These are phyloP conservation scores for Peltaster fructicola DNA, from an alignment of 2,329 filamentous ascomycete genomes.

Conservation along the genomic window DNA sequence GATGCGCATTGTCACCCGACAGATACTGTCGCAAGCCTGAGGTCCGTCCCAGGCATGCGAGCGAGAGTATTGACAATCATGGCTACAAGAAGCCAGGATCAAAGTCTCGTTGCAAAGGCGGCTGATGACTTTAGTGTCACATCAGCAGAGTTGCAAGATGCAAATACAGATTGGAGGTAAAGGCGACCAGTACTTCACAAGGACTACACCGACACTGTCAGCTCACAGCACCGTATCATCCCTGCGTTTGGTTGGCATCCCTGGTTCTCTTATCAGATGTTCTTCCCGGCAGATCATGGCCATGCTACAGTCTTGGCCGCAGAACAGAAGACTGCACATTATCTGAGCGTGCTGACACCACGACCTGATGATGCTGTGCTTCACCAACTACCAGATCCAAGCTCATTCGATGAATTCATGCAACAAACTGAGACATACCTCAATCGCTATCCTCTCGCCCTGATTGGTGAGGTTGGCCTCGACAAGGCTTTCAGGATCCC, in stretches of 20 bases:
- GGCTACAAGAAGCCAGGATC: constrained; percentile 60
- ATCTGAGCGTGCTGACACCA: constrained; percentile 45
- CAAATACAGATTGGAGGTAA: constrained; percentile 17
- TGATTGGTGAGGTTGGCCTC: constrained; percentile 62
- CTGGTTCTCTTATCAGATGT: constrained; percentile 69
- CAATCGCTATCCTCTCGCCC: constrained; percentile 39
- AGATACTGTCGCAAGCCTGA: constrained; percentile 49
- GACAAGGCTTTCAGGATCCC: constrained; percentile 65
- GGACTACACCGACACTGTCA: constrained; percentile 3
- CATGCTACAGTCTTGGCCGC: constrained; percentile 19
- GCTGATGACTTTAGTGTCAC: constrained; percentile 38
- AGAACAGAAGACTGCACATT: constrained; percentile 39
- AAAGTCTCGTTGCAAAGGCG: constrained; percentile 48
- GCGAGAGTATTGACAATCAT: constrained; percentile 52
- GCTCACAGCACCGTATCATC: constrained; percentile 31
- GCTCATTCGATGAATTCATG: constrained; percentile 41
- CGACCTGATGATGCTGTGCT: constrained; percentile 36
- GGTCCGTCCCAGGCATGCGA: constrained; percentile 45
- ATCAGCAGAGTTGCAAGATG: constrained; percentile 5
- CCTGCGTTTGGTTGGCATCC: constrained; percentile 79
- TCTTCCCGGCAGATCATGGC: constrained; percentile 34
- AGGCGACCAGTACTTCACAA: constrained; percentile 2
- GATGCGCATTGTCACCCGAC: constrained; percentile 78
- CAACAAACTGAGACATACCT: constrained; percentile 39
- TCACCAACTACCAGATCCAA: constrained; percentile 39